Base-by-base conservation (phyloP, 2,329 filamentous ascomycete genomes). In the Mycocentrospora acerina region DNA sequence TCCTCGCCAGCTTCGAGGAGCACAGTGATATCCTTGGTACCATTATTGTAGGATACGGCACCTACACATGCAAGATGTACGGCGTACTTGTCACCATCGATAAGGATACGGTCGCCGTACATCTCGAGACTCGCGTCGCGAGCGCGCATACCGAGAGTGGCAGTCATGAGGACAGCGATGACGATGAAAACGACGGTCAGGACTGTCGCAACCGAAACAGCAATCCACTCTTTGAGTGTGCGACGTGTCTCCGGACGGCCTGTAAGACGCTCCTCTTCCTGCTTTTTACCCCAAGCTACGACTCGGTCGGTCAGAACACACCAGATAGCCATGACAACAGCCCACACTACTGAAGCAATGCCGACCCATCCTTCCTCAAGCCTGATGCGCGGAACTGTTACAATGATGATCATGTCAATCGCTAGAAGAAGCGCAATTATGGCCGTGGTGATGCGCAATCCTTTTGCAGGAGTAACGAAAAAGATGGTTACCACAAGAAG, bases 211-310 rank as follows among this genome's bases (percentile, higher is more conserved):
- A 84, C 60, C 3, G 94, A 71, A 11, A 98, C 88, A 29, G 84
- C 85, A 4, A 83, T 69, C 91, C 93, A 97, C 71, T 97, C 89
- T 28, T 79, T 72, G 4, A 96, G 67, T 0, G 89, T 87, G 18
- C 90, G 82, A 16, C 90, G 81, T 9, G 86, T 89, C 71, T 98
- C 91, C 19, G 86, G 80, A 11, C 91, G 85, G 9, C 93, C 93
- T 1, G 91, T 97, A 14, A 97, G 74, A 17, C 93, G 82, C 64
- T 95, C 85, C 64, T 98, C 93, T 65, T 97, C 93, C 57, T 96
- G 89, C 1, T 76, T 77, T 69, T 97, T 97, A 40, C 91, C 93
- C 86, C 89, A 95, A 57, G 86, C 79, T 7, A 98, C 93, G 4
- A 87, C 82, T 32, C 85, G 79, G 60, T 95, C 91, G 7, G 85